Conservation (phyloP, 345 rosid species). For the Conringia planisiliqua region DNA sequence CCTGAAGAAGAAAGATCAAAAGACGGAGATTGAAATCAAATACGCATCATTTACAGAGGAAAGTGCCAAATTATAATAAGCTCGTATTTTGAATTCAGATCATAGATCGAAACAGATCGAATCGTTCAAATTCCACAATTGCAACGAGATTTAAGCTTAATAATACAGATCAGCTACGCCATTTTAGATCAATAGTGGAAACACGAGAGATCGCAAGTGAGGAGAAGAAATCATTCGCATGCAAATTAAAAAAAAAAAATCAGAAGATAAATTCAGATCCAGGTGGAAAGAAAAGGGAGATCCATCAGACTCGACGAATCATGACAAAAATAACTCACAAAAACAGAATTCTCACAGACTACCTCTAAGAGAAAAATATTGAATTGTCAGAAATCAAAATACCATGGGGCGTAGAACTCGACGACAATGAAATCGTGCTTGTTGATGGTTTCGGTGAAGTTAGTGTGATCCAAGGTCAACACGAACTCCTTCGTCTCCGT, state of each 20-base stretch:
- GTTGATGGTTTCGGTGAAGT: slow-evolving; percentile 73
- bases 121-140: not conserved
- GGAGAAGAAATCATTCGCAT: slow-evolving; percentile 2
- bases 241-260: not conserved
- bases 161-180: slow-evolving; percentile 16
- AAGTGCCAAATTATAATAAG: not conserved
- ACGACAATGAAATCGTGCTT: slow-evolving; percentile 88
- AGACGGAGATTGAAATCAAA: not conserved
- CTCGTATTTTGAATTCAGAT: not conserved
- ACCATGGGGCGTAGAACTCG: slow-evolving; percentile 98
- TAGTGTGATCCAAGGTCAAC: slow-evolving; percentile 76
- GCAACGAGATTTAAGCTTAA: not conserved
- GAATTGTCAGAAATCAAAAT: not conserved
- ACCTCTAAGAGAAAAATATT: not conserved
- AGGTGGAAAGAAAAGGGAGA: not conserved
- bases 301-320: slow-evolving; percentile 20
- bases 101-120: slow-evolving; percentile 25
- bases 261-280: slow-evolving; percentile 20
- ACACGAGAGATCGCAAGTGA: not conserved
- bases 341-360: not conserved
- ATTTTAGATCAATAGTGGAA: not conserved
- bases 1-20: slow-evolving; percentile 45
- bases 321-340: not conserved
- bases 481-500: slow-evolving; percentile 72
- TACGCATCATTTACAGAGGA: not conserved